Base-by-base conservation (phyloP, 176 grass and related monocot genomes). In the Aegilops sharonensis region DNA sequence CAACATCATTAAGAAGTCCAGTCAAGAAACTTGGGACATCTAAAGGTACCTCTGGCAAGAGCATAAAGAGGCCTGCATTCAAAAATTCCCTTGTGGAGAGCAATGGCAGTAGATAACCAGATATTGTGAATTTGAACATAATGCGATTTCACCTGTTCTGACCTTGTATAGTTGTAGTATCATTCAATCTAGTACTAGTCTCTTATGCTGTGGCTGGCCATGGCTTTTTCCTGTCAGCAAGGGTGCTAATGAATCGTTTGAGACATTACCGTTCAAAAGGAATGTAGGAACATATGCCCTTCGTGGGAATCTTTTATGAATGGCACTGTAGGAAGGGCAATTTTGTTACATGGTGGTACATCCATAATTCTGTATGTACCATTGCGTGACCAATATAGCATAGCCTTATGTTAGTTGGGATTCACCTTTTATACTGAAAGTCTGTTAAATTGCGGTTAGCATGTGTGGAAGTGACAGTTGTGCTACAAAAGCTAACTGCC, bases 61-160 rank as follows among this genome's bases (percentile, higher is more conserved):
- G 81, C 68, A 81, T 92, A 81, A 95, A 91, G 81, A 94, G 84
- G 74, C 78, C 86, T 48, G 57, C 93, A 63, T 95, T 79, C 31
- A 90, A 85, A 82, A 88, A 62, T 87, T 86, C 84, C 72, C 77
- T 86, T 9, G 61, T 80, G 85, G 95, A 95, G 77, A 81, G 39
- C 75, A 72, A 89, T 87, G 91, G 86, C 39, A 85, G 89, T 81
- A 86, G 85, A 90, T 94, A 85, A 96, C 34, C 24, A 79, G 21
- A 64, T 83, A 80, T 40, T 60, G 62, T 57, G 78, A 85, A 68
- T 82, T 72, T 25, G 32, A 61, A 56, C 57, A 85, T 37, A 69
- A 18, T 77, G 30, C 12, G 24, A 77, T 71, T 48, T 88, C 80
- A 64, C 62, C 63, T 77, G 36, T 77, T 68, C 72, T 77, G 36